Evolutionary conservation across 2,329 filamentous ascomycete species (phyloP).

Genomic region (Trematosphaeria pertusa): DNA sequence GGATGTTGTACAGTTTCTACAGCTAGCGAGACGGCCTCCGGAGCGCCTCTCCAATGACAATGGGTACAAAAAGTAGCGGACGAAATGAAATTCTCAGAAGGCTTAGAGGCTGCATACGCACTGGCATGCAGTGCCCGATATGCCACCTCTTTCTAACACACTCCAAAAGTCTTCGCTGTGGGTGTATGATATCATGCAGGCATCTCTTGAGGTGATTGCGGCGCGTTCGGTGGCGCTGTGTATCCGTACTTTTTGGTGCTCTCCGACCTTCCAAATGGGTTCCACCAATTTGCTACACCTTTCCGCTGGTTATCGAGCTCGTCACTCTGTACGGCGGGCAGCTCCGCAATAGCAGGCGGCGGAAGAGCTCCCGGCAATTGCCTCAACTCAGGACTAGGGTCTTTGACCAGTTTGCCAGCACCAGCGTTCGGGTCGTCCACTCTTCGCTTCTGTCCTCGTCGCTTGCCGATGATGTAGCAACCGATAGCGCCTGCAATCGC

Average conservation of each 20-base stretch:
- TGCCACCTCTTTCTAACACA: too few relatives aligned
- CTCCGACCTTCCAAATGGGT: constrained; percentile 3
- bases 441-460: constrained; percentile 10
- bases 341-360: constrained; percentile 7
- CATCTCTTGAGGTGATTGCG: constrained; percentile 5
- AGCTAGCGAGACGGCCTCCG: too few relatives aligned
- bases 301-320: background rate
- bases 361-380: constrained; percentile 3
- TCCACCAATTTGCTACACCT: constrained; percentile 4
- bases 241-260: constrained; percentile 4
- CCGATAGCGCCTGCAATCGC: constrained; percentile 7
- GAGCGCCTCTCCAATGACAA: too few relatives aligned
- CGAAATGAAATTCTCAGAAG: too few relatives aligned
- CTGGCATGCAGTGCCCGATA: too few relatives aligned
- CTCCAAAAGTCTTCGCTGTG: too few relatives aligned
- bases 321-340: constrained; percentile 2
- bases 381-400: constrained; percentile 10
- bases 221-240: background rate
- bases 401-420: constrained; percentile 5
- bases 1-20: too few relatives aligned
- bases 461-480: constrained; percentile 12
- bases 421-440: constrained; percentile 10
- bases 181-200: too few relatives aligned
- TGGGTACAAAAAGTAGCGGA: too few relatives aligned
- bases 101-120: too few relatives aligned